A percentile compares a stretch with the other conserved stretches of the same genome.
Evolutionary conservation across 2,329 filamentous ascomycete genomes (phyloP).

Genomic region (Verticillium klebahnii): DNA sequence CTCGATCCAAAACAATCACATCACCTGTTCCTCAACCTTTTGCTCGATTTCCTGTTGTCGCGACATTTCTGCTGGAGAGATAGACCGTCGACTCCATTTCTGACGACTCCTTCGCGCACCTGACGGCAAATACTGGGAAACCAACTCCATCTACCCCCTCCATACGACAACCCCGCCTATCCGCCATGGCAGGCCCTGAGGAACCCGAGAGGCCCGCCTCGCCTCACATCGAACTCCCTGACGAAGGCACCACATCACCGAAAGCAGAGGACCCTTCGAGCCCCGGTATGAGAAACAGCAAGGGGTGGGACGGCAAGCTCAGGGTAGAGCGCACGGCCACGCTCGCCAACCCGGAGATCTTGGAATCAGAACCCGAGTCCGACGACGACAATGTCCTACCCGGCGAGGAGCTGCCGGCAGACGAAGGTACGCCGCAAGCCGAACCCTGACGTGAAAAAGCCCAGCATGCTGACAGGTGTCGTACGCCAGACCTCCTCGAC

Average conservation of each 20-base stretch:
- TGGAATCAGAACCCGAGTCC: slow-evolving; percentile 74
- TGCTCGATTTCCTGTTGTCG: neutral
- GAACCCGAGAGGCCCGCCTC: slow-evolving; percentile 29
- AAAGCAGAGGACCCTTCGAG: slow-evolving; percentile 36
- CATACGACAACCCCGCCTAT: neutral
- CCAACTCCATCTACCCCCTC: neutral
- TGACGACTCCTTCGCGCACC: neutral
- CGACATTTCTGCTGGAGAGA: neutral
- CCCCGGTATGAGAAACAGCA: slow-evolving; percentile 51
- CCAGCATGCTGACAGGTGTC: slow-evolving; percentile 11
- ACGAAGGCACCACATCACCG: slow-evolving; percentile 31
- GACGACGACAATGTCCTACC: slow-evolving; percentile 64
- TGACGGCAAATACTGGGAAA: neutral
- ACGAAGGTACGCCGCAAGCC: slow-evolving; percentile 59
- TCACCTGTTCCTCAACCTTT: neutral
- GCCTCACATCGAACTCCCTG: slow-evolving; percentile 45
- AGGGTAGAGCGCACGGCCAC: slow-evolving; percentile 65
- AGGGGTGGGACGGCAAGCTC: slow-evolving; percentile 81
- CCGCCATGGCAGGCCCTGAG: slow-evolving; percentile 35
- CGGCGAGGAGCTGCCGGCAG: slow-evolving; percentile 72
- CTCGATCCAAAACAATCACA: neutral
- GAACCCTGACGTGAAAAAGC: neutral
- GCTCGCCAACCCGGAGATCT: slow-evolving; percentile 72
- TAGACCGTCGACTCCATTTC: neutral
- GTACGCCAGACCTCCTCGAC: slow-evolving; percentile 51